These are phyloP conservation scores for Xylariales sp. DNA, from an alignment of 2,329 filamentous ascomycete species.

Conservation along the genomic window DNA sequence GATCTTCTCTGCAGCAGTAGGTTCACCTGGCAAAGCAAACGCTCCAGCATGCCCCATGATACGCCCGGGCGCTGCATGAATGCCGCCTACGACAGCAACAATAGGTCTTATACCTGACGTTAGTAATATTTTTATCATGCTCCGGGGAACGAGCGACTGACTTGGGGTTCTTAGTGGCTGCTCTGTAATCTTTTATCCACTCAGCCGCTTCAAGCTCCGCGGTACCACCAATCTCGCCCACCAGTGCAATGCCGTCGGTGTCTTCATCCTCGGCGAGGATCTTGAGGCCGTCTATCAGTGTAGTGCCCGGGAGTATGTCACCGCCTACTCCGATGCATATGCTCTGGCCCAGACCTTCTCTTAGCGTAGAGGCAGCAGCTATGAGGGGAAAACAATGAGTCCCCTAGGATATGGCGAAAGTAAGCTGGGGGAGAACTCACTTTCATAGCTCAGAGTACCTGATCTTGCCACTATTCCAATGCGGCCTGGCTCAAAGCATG, in stretches of 20 bases:
- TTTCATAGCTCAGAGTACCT: constrained; percentile 69
- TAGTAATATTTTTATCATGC: neutral
- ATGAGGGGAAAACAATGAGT: constrained; percentile 5
- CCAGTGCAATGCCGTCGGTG: constrained; percentile 67
- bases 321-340: constrained; percentile 71
- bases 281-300: constrained; percentile 65
- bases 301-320: constrained; percentile 68
- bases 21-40: constrained; percentile 63
- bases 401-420: neutral
- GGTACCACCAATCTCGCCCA: constrained; percentile 69
- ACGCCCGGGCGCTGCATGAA: constrained; percentile 56
- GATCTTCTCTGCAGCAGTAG: constrained; percentile 61
- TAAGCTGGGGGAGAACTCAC: constrained; percentile 14
- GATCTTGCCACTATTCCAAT: constrained; percentile 71
- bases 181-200: constrained; percentile 65
- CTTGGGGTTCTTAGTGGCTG: constrained; percentile 57
- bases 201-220: constrained; percentile 69
- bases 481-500: constrained; percentile 64
- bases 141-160: constrained; percentile 26
- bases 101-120: constrained; percentile 52
- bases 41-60: constrained; percentile 81
- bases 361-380: constrained; percentile 65
- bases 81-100: constrained; percentile 65
- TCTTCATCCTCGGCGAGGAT: constrained; percentile 63
- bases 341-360: constrained; percentile 67